Evolutionary conservation across 805 yeast species (phyloP).

Genomic region (Jamesozyma jinghongensis): DNA sequence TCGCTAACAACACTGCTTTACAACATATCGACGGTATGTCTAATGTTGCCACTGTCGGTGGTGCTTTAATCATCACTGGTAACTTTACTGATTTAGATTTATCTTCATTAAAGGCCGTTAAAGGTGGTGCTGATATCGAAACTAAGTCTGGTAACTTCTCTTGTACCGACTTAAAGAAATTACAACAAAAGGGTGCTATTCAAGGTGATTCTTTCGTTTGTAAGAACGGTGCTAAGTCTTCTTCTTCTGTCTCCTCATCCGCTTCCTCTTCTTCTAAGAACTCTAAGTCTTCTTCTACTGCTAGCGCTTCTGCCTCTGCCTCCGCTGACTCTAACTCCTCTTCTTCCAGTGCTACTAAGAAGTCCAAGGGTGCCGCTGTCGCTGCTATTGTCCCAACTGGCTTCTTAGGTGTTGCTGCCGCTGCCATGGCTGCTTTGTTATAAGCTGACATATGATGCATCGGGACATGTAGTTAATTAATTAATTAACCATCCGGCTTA

Average conservation of each 20-base stretch:
- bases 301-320: slow-evolving; percentile 24
- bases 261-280: slow-evolving; percentile 23
- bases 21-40: slow-evolving; percentile 63
- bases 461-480: no score
- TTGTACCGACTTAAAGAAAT: slow-evolving; percentile 65
- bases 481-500: no score
- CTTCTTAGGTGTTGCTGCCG: slow-evolving; percentile 41
- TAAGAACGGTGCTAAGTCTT: slow-evolving; percentile 49
- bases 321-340: slow-evolving; percentile 24
- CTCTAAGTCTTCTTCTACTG: slow-evolving; percentile 10
- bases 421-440: slow-evolving; percentile 43
- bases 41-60: slow-evolving; percentile 63
- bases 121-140: slow-evolving; percentile 85
- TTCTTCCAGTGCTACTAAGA: slow-evolving; percentile 5
- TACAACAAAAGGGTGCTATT: slow-evolving; percentile 71
- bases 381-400: slow-evolving; percentile 28
- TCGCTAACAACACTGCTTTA: slow-evolving; percentile 77
- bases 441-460: no score
- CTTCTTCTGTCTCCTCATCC: slow-evolving; percentile 34
- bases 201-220: slow-evolving; percentile 85
- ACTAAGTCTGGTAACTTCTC: slow-evolving; percentile 63
- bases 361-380: slow-evolving; percentile 32
- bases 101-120: slow-evolving; percentile 62
- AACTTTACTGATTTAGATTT: slow-evolving; percentile 71
- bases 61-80: slow-evolving; percentile 81